Conservation (phyloP, 179 eudicot species). For the Carnegiea gigantea region DNA sequence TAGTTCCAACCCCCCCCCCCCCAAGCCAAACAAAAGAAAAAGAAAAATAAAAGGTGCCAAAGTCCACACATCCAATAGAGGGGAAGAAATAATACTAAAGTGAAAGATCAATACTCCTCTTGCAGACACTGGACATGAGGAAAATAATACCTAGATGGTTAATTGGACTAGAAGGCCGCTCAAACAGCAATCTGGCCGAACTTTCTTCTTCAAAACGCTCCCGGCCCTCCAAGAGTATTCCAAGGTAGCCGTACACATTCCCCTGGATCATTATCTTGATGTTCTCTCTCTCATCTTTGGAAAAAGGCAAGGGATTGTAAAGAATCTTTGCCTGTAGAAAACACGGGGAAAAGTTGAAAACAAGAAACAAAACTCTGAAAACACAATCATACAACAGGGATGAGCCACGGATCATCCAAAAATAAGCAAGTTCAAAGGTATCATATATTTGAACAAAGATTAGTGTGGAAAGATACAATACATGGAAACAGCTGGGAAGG, state of each 20-base stretch:
- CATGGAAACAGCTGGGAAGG: background rate
- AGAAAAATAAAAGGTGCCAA: background rate
- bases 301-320: constrained; percentile 70
- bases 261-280: constrained; percentile 82
- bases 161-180: background rate
- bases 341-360: background rate
- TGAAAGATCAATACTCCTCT: background rate
- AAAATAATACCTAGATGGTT: constrained; percentile 37
- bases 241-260: constrained; percentile 83
- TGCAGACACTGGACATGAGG: background rate
- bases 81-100: background rate
- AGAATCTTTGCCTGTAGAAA: constrained; percentile 75
- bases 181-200: constrained; percentile 31
- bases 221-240: constrained; percentile 84
- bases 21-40: background rate
- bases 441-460: background rate
- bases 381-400: background rate
- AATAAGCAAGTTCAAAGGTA: background rate
- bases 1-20: background rate
- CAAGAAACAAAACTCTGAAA: background rate
- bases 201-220: constrained; percentile 92
- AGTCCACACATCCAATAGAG: background rate
- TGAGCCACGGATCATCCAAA: background rate
- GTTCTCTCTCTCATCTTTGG: constrained; percentile 80
- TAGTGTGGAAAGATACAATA: background rate